A percentile compares a stretch with the other conserved stretches of the same genome.
These are phyloP conservation scores for Dacryopinax primogenitus DNA, from an alignment of 768 basidiomycete species.

Conservation along the genomic window DNA sequence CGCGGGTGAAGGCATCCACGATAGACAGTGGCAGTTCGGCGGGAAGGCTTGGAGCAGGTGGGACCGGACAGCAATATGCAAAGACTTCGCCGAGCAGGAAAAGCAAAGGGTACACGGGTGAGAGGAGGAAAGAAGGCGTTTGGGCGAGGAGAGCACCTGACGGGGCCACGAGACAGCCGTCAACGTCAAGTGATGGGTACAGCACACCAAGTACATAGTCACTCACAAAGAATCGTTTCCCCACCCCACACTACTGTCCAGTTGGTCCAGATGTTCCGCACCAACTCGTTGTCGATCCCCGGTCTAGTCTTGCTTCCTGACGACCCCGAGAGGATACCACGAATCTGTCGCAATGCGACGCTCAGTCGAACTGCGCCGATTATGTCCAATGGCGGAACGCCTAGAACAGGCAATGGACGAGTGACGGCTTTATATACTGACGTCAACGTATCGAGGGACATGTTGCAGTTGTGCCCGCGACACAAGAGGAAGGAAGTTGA, in stretches of 20 bases:
- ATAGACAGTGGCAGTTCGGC: constrained; percentile 61
- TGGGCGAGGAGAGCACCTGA: constrained; percentile 50
- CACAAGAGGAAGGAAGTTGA: not conserved
- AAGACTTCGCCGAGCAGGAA: constrained; percentile 50
- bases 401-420: not conserved
- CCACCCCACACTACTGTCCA: constrained; percentile 65
- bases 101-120: constrained; percentile 49
- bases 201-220: not conserved
- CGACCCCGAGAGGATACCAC: constrained; percentile 34
- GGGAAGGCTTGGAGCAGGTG: constrained; percentile 39
- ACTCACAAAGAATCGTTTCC: constrained; percentile 54
- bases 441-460: not conserved
- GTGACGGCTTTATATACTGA: not conserved
- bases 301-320: constrained; percentile 16
- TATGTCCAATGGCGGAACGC: constrained; percentile 40
- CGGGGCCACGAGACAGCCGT: constrained; percentile 7
- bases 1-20: constrained; percentile 66
- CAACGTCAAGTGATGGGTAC: constrained; percentile 4
- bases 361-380: constrained; percentile 57
- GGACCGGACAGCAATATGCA: constrained; percentile 45
- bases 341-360: constrained; percentile 51
- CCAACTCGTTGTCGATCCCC: constrained; percentile 43
- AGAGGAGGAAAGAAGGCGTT: constrained; percentile 70
- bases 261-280: constrained; percentile 43
- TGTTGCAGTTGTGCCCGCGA: not conserved